phyloP scores from a whole-genome alignment of 2,329 filamentous ascomycete genomes.

The Scedosporium dehoogii region DNA sequence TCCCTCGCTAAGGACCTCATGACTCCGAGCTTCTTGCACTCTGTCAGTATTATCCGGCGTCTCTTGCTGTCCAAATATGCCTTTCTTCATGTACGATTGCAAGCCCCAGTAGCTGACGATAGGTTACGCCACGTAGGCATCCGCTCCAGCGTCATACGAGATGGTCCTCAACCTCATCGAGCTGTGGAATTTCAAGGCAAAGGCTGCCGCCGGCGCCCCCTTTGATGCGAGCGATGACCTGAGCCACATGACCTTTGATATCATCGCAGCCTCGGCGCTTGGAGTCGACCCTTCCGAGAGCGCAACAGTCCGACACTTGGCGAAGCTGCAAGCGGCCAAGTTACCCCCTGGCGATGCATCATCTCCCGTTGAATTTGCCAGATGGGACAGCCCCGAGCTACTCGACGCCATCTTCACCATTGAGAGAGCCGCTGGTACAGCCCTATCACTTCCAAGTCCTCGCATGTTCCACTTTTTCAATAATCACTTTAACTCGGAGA shows the following conservation, averaged over 20 bases:
- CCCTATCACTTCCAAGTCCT: background rate
- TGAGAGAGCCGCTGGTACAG: background rate
- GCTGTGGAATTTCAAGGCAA: conserved; percentile 23
- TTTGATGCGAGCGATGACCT: conserved; percentile 23
- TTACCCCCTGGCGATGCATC: background rate
- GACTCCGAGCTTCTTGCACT: conserved; percentile 23
- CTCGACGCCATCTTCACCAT: background rate
- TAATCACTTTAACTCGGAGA: background rate
- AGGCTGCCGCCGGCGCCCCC: conserved; percentile 17
- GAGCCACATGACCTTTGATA: conserved; percentile 21
- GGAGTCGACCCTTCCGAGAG: conserved; percentile 11
- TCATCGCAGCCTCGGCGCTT: conserved; percentile 25
- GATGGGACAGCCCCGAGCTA: background rate
- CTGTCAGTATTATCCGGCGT: background rate
- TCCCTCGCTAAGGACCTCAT: conserved; percentile 26
- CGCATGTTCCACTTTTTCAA: background rate
- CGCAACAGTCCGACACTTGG: background rate
- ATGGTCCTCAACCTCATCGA: conserved; percentile 20
- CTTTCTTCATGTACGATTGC: background rate
- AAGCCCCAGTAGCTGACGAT: background rate
- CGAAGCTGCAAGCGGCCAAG: background rate
- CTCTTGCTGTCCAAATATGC: background rate
- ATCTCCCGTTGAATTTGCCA: background rate
- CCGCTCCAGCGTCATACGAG: conserved; percentile 23
- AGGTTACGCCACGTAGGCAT: conserved; percentile 16